Evolutionary conservation across 129 eudicot genomes (phyloP), one percentile per base, ranked within the genome.

Genomic region (Saposhnikovia divaricata): DNA sequence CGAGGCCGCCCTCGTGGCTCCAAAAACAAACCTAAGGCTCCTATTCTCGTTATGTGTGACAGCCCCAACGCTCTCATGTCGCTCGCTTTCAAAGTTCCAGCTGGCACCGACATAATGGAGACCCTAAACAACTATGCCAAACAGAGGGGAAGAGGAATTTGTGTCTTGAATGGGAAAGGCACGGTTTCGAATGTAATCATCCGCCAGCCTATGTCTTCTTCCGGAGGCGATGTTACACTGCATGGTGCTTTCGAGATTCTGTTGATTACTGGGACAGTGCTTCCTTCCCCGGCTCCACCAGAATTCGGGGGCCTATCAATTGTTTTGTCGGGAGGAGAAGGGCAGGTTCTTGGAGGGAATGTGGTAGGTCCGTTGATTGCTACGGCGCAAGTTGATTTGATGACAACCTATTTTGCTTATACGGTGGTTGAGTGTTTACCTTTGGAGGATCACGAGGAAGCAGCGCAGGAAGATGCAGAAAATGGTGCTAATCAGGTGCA

Each of bases 1-100:
- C 85, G 93, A 14, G 96, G 96, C 85, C 93, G 96, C 2, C 96
- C 96, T 6, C 80, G 87, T 0, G 97, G 97, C 2, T 86, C 97
- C 42, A 91, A 83, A 74, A 91, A 91, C 88, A 89, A 85, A 55
- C 85, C 90, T 37, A 91, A 83, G 80, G 90, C 90, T 11, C 97
- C 93, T 0, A 78, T 85, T 2, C 39, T 89, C 23, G 80, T 91
- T 44, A 86, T 86, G 0, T 73, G 90, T 2, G 90, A 91, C 37
- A 80, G 75, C 80, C 93, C 91, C 5, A 86, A 89, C 59, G 80
- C 87, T 0, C 83, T 91, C 63, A 79, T 88, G 0, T 80, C 93
- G 7, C 92, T 89, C 76, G 83, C 87, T 5, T 85, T 91, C 2
- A 92, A 91, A 55, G 83, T 91, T 18, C 8, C 88, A 21, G 47